Evolutionary conservation across 495 filamentous ascomycete genomes (phyloP).

Genomic region (Hyaloscypha hepaticicola): DNA sequence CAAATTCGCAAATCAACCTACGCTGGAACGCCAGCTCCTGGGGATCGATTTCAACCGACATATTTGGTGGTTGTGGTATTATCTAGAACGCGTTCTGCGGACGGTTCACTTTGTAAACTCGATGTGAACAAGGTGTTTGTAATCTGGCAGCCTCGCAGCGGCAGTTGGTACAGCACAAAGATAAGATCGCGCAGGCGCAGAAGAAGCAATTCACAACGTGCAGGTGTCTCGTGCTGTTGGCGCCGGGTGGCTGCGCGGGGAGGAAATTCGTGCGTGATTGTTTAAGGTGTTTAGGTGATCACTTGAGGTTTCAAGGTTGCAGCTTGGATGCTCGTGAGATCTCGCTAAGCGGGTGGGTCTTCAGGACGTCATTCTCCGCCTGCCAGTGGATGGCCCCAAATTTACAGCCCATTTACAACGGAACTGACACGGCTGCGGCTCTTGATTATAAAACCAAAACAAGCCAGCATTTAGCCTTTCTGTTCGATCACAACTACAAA

Average conservation of each 20-base stretch:
- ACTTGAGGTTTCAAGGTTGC: too few species aligned
- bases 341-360: neutral
- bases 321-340: neutral
- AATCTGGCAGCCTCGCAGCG: neutral
- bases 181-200: neutral
- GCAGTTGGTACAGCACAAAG: neutral
- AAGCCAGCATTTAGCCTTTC: neutral
- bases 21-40: slow-evolving; percentile 89
- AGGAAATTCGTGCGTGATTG: neutral
- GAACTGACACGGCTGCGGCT: neutral
- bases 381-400: neutral
- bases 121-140: neutral
- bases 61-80: slow-evolving; percentile 36
- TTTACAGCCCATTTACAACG: neutral
- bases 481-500: neutral
- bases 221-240: neutral
- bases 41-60: slow-evolving; percentile 94
- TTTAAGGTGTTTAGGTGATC: neutral
- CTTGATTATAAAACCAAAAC: neutral
- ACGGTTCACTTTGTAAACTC: neutral
- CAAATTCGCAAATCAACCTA: slow-evolving; percentile 47
- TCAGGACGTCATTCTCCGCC: neutral
- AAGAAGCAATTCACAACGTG: neutral
- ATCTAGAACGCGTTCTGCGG: neutral
- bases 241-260: neutral